Evolutionary conservation across 345 rosid genomes (phyloP).

Genomic region (Trapa incisa): DNA sequence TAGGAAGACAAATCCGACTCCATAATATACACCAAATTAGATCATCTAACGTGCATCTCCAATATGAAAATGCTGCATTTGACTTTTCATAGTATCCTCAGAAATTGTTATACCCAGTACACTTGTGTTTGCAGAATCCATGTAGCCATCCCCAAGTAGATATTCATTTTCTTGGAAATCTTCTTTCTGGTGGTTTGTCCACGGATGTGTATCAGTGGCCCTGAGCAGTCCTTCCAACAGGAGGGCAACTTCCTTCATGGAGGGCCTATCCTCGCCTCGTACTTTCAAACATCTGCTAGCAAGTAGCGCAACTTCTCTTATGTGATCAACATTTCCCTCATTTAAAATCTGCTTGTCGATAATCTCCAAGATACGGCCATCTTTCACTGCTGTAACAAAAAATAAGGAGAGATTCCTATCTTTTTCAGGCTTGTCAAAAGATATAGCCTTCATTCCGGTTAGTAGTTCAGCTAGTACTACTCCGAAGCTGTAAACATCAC

Average conservation of each 20-base stretch:
- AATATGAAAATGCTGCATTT: too few relatives aligned
- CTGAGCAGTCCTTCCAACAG: conserved; percentile 13
- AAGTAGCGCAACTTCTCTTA: conserved; percentile 14
- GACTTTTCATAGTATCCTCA: too few relatives aligned
- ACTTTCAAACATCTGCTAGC: conserved; percentile 18
- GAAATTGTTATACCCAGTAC: too few relatives aligned
- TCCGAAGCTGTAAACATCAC: conserved; percentile 41
- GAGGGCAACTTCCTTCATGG: conserved; percentile 24
- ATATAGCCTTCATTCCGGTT: conserved; percentile 20
- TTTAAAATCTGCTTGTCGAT: conserved; percentile 11
- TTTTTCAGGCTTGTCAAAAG: conserved; percentile 15
- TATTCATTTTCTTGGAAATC: neutral
- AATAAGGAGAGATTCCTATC: conserved; percentile 18
- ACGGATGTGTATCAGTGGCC: neutral
- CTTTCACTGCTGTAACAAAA: conserved; percentile 19
- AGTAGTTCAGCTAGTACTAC: conserved; percentile 33
- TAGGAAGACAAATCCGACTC: too few relatives aligned
- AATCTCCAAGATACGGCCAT: conserved; percentile 11
- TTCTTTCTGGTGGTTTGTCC: neutral
- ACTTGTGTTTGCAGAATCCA: too few relatives aligned
- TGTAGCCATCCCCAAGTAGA: neutral
- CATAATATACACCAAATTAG: too few relatives aligned
- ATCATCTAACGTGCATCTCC: too few relatives aligned
- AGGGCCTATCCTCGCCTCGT: conserved; percentile 25
- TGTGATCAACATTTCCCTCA: conserved; percentile 4